Base-by-base conservation (phyloP, 306 rosid species). In the Citrullus colocynthis region DNA sequence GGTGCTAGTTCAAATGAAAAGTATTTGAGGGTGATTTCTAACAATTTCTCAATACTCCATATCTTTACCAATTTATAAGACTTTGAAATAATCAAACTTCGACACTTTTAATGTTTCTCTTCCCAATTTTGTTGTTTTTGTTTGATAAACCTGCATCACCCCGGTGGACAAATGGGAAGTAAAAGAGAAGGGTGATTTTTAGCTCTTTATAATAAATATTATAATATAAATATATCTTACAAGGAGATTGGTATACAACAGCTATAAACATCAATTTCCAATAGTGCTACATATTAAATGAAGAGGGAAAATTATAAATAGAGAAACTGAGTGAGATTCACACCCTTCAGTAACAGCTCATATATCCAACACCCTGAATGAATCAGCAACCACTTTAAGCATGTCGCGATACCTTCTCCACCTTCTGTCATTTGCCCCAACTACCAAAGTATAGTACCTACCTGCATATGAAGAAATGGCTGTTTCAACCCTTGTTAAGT, bases 311-410 rank as follows among this genome's bases (percentile, higher is more conserved):
- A 2, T 61, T 42, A n/a, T 5, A n/a, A 18, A 67, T 18, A 10
- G 34, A 67, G 75, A 69, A 39, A 18, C 7, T 0, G 30, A 4
- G 15, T 65, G 24, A 61, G 67, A 20, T 70, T 71, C 41, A 71
- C 58, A 28, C 7, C 59, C 76, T 49, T 72, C 20, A 45, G 18
- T 48, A 71, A 14, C 42, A 73, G 9, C 42, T 92, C 82, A 92
- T 30, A 92, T 89, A 87, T 95, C 97, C 28, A 95, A 79, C 77
- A 95, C 81, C 75, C 86, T 89, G 83, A 95, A 95, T 49, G 99
- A 95, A 80, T 95, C 97, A 6, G 99, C 99, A 1, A 92, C 97
- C 79, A 91, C 97, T 89, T 91, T 89, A 49, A 92, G 97, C 87
- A 87, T 77, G 70, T 89, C 83, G 39, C 97, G 82, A 39, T 81